Percentiles rank a stretch among this genome's conserved stretches.
Conservation (phyloP, 768 basidiomycete genomes). For the Cytidiella melzeri region DNA sequence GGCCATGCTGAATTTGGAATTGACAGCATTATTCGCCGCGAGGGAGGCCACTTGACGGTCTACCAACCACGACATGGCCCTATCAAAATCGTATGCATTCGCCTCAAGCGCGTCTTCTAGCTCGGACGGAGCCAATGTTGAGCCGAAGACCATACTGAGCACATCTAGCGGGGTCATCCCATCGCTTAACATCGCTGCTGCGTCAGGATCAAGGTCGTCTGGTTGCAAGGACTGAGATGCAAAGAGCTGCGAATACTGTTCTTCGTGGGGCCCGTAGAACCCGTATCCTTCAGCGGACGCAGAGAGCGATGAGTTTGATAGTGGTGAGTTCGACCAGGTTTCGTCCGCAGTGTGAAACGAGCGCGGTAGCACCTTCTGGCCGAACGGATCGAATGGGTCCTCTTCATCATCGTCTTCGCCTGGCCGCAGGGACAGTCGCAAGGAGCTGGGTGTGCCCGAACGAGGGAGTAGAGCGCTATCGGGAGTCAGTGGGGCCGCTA, state of each 20-base stretch:
- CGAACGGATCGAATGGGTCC: conserved; percentile 80
- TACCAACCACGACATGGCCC: conserved; percentile 91
- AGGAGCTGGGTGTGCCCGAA: conserved; percentile 63
- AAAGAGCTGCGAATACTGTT: conserved; percentile 8
- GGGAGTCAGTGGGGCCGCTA: conserved; percentile 83
- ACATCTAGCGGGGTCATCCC: conserved; percentile 99
- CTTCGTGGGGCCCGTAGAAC: conserved; percentile 11
- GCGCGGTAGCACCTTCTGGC: conserved; percentile 41
- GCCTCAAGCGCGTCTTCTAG: conserved; percentile 87
- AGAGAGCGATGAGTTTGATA: conserved; percentile 44
- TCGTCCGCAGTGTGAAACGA: conserved; percentile 61
- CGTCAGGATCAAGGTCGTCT: conserved; percentile 41
- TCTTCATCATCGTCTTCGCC: conserved; percentile 62
- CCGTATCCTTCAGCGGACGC: conserved; percentile 40
- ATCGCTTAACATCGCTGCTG: conserved; percentile 62
- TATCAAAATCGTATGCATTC: conserved; percentile 93
- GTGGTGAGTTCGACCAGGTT: conserved; percentile 48
- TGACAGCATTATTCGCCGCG: conserved; percentile 4
- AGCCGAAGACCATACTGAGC: conserved; percentile 88
- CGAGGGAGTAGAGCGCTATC: conserved; percentile 50
- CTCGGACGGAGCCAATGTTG: conserved; percentile 82
- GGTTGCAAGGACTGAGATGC: conserved; percentile 9
- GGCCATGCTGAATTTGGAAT: conserved; percentile 49
- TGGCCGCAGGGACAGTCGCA: conserved; percentile 57
- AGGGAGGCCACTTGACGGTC: conserved; percentile 58